Evolutionary conservation across 441 rosid genomes (phyloP).

Genomic region (Lepidium campestre): DNA sequence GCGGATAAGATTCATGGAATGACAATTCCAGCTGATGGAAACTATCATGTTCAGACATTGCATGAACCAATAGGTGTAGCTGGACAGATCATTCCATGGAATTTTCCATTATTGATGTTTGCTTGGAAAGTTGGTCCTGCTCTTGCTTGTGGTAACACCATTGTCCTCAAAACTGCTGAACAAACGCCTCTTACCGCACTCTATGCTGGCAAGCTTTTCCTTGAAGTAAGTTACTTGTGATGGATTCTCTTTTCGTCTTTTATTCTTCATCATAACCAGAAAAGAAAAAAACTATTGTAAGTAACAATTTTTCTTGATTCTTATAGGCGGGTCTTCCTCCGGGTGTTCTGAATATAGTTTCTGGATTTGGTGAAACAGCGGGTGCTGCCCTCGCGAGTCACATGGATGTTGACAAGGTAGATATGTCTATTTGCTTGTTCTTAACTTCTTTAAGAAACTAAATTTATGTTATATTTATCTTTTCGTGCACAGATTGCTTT

Average conservation of each 20-base stretch:
- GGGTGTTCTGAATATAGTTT: slow-evolving; percentile 82
- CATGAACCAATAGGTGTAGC: slow-evolving; percentile 69
- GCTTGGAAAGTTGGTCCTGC: slow-evolving; percentile 69
- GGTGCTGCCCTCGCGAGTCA: slow-evolving; percentile 91
- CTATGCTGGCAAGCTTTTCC: slow-evolving; percentile 43
- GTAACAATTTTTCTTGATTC: slow-evolving; percentile 1
- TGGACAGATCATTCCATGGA: slow-evolving; percentile 60
- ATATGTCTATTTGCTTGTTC: background rate
- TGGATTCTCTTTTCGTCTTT: background rate
- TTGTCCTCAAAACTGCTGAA: slow-evolving; percentile 55
- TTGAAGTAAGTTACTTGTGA: slow-evolving; percentile 32
- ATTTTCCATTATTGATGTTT: slow-evolving; percentile 56
- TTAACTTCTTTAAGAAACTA: background rate
- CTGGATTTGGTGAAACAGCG: slow-evolving; percentile 85
- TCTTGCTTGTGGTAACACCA: slow-evolving; percentile 52
- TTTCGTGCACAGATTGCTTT: slow-evolving; percentile 57
- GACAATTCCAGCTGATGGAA: slow-evolving; percentile 56
- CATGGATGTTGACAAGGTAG: slow-evolving; percentile 96
- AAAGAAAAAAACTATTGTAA: background rate
- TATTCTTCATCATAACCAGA: background rate
- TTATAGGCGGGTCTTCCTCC: slow-evolving; percentile 91
- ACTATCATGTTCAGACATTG: slow-evolving; percentile 49
- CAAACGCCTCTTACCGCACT: slow-evolving; percentile 60
- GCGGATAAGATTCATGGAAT: slow-evolving; percentile 65
- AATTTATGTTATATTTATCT: background rate